Evolutionary conservation across 331 rosid species (phyloP), one percentile per base, ranked within the genome.

Genomic region (Dryas integrifolia): DNA sequence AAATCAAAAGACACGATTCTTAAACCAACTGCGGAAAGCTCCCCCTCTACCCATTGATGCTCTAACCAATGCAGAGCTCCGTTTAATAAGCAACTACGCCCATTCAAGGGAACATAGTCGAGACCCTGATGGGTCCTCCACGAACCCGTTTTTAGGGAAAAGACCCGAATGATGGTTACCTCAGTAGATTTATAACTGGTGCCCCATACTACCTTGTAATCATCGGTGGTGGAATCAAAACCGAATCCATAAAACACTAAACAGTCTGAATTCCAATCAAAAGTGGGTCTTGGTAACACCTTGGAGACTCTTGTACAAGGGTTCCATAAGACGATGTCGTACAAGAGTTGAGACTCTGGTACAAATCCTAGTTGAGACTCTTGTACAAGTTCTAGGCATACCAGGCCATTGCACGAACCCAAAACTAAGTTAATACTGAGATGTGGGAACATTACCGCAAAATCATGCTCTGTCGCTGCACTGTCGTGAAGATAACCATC

Each of bases 171-270:
- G 9, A 64, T 2, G 30, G 39, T 43, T 44, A n/a, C 69, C 38
- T 1, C 12, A 43, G 5, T 7, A 43, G 0, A 0, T 9, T 9
- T 15, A 2, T 1, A 15, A 15, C 6, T 13, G 4, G 69, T n/a
- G 15, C 52, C 69, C 24, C 46, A 21, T 5, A 64, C 24, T 1
- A 41, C 69, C 52, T 64, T 64, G 52, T 64, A 16, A 44, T 64
- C 69, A 9, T 44, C 52, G 5, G 21, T 44, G 1, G 44, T 10
- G 0, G 46, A 24, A 63, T 43, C 69, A 18, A 43, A 64, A 5
- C 69, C 69, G 11, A 64, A 64, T 10, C 69, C 69, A 9, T 43
- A 64, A 49, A 49, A 49, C n/a, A 21, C 24, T 21, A 49, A 49
- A 5, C 5, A 12, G 53, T n/a, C 6, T 15, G 5, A 11, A 49